These are phyloP conservation scores for Sporothrix pallida DNA, from an alignment of 2,329 filamentous ascomycete species.

Conservation along the genomic window DNA sequence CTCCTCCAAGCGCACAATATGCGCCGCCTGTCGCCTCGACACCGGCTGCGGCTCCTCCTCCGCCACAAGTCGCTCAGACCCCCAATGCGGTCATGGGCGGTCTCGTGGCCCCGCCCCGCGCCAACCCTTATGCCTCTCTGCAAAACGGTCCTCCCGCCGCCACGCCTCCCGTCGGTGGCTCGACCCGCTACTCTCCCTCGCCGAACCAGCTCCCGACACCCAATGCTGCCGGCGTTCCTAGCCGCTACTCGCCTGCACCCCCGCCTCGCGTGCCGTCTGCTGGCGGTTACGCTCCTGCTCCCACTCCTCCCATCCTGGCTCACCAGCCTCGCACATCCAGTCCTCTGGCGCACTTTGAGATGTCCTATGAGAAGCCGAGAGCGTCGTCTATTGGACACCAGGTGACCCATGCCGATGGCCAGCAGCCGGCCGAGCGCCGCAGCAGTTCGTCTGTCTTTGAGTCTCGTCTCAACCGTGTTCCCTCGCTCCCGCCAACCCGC, in stretches of 20 bases:
- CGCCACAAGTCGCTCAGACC: background rate
- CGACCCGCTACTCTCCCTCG: constrained; percentile 66
- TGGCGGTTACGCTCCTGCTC: constrained; percentile 50
- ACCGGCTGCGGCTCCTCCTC: background rate
- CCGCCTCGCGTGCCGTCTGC: constrained; percentile 48
- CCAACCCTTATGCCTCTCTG: constrained; percentile 60
- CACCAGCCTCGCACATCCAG: constrained; percentile 70
- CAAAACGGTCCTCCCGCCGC: constrained; percentile 43
- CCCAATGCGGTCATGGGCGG: constrained; percentile 25
- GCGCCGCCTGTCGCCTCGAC: constrained; percentile 32
- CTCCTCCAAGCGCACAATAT: constrained; percentile 39
- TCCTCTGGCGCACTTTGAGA: constrained; percentile 68
- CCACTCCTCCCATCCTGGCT: constrained; percentile 56
- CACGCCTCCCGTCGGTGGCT: constrained; percentile 41
- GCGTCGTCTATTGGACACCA: constrained; percentile 40
- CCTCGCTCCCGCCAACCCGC: constrained; percentile 65
- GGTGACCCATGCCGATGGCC: constrained; percentile 48
- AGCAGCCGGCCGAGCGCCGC: constrained; percentile 53
- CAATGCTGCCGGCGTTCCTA: constrained; percentile 50
- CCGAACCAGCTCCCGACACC: constrained; percentile 48
- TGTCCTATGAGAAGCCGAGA: constrained; percentile 48
- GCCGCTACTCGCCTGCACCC: constrained; percentile 62
- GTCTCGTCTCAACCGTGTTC: constrained; percentile 58
- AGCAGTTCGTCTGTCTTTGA: constrained; percentile 61
- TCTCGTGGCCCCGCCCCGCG: constrained; percentile 59